Evolutionary conservation across 768 basidiomycete species (phyloP), one percentile per base, ranked within the genome.

Genomic region (Serendipita sp.): DNA sequence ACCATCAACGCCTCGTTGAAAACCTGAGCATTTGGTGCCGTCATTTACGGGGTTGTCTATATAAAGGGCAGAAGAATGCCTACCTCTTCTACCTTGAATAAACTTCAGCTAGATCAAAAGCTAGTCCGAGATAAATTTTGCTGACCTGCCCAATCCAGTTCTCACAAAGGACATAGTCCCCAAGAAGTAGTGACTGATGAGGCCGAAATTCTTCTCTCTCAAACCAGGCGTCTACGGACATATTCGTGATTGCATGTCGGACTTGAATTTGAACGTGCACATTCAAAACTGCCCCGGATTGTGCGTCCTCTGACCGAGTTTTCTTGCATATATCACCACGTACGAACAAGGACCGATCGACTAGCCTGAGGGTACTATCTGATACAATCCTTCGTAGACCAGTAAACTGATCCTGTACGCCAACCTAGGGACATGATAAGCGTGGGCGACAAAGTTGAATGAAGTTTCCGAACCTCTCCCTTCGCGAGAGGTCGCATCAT

Each of bases 141-240:
- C 44, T 8, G 54, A 89, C 89, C 79, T 91, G 89, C 63, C 92
- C 92, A 70, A 95, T 77, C 92, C 93, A 96, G 72, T 91, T 83
- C 68, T 88, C 82, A 70, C 84, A 83, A 16, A 85, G 76, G 56
- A 94, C 89, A 76, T 85, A 89, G 73, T 93, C 90, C 3, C 88
- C 86, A 44, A 88, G 78, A 66, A 88, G 88, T 30, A 88, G 79
- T 34, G 84, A 81, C 36, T 78, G 74, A 30, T 80, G 78, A 28
- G 78, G 77, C 68, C 81, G 78, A 30, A 92, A 71, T 58, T 88
- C 83, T 44, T 79, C 76, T 65, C 78, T 69, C 8, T 78, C 77
- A 68, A 80, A 80, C 89, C 88, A 92, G 5, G 79, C 84, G 3
- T 80, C 75, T 34, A 91, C 69, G 34, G 75, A 72, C 65, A 81